Evolutionary conservation across 2,329 filamentous ascomycete genomes (phyloP).

Genomic region (Colletotrichum trifolii): DNA sequence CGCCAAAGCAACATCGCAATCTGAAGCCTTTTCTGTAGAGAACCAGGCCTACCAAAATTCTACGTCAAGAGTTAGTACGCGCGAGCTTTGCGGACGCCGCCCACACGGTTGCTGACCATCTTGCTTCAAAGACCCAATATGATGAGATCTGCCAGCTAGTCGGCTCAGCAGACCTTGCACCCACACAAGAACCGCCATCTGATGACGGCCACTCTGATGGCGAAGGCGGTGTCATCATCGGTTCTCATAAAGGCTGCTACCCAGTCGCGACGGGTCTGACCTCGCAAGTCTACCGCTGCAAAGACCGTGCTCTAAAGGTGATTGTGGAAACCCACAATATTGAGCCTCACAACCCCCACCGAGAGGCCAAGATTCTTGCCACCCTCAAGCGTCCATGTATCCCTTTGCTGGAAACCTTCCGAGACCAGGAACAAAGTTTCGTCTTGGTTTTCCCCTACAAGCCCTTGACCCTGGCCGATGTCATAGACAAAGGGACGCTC

Average conservation of each 20-base stretch:
- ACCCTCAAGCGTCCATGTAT: conserved; percentile 69
- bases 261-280: conserved; percentile 77
- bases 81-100: too few species aligned
- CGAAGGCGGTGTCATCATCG: conserved; percentile 59
- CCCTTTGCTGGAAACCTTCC: conserved; percentile 77
- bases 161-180: conserved; percentile 33
- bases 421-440: conserved; percentile 75
- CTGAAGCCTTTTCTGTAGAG: conserved; percentile 36
- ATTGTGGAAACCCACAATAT: conserved; percentile 79
- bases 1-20: conserved; percentile 29
- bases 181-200: background rate
- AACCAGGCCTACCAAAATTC: conserved; percentile 36
- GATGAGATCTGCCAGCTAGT: conserved; percentile 52
- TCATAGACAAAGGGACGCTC: conserved; percentile 66
- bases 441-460: conserved; percentile 89
- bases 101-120: too few species aligned
- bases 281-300: conserved; percentile 82
- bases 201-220: conserved; percentile 28
- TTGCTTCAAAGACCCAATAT: conserved; percentile 46
- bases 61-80: conserved; percentile 26
- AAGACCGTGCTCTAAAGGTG: conserved; percentile 79
- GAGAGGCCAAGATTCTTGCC: conserved; percentile 81
- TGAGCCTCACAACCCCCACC: conserved; percentile 83
- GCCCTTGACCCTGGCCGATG: conserved; percentile 75
- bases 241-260: conserved; percentile 63